phyloP scores from a whole-genome alignment of 306 rosid species.

The Prunus mume region DNA sequence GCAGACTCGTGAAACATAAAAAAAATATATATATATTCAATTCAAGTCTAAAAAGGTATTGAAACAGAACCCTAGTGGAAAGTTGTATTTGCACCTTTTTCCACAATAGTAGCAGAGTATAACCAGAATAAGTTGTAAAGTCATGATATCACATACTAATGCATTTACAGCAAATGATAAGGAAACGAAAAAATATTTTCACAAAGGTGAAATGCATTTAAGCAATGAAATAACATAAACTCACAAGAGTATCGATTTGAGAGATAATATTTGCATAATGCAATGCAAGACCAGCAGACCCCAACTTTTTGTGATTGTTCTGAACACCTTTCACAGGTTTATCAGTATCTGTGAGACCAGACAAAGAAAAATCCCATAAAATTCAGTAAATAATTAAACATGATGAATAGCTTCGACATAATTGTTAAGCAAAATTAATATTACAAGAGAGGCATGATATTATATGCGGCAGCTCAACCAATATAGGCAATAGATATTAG shows the following conservation, averaged over 20 bases:
- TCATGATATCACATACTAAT: neutral
- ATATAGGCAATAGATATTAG: neutral
- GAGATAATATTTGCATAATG: constrained; percentile 90
- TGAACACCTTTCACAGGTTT: constrained; percentile 52
- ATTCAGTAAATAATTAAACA: neutral
- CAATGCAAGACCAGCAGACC: constrained; percentile 96
- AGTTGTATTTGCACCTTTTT: neutral
- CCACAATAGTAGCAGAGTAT: neutral
- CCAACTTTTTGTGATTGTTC: constrained; percentile 61
- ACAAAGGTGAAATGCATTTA: neutral
- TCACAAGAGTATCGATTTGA: constrained; percentile 91
- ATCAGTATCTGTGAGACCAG: constrained; percentile 56
- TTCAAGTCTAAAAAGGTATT: neutral
- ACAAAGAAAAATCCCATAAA: constrained; percentile 15
- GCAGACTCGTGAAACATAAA: neutral
- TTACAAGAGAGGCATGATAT: neutral
- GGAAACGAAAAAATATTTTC: neutral
- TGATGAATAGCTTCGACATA: neutral
- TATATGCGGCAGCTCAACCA: neutral
- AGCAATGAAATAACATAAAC: constrained; percentile 30
- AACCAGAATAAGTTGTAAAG: neutral
- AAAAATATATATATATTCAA: neutral
- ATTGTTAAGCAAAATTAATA: neutral
- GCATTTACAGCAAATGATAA: neutral
- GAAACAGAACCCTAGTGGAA: neutral